phyloP scores from a whole-genome alignment of 2,329 filamentous ascomycete species.

The Chrysoporthe cubensis region DNA sequence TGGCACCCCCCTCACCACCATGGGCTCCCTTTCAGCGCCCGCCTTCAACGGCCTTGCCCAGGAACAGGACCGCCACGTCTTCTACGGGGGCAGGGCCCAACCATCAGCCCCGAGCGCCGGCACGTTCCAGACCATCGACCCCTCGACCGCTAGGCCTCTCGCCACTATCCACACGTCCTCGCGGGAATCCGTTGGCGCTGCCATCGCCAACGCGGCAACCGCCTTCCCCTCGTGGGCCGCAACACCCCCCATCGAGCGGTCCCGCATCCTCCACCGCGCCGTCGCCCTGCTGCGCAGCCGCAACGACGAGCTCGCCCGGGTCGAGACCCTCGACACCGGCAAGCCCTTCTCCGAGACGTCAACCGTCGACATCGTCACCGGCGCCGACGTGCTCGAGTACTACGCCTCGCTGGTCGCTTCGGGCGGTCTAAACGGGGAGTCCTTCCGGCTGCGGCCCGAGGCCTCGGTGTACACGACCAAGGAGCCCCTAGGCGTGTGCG shows the following conservation, averaged over 20 bases:
- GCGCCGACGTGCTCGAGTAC: constrained; percentile 85
- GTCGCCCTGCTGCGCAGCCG: constrained; percentile 72
- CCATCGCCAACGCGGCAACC: constrained; percentile 69
- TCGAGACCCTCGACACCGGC: constrained; percentile 85
- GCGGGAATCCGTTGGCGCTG: constrained; percentile 68
- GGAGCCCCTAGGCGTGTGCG: constrained; percentile 81
- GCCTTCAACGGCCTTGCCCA: constrained; percentile 3
- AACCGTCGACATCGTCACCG: constrained; percentile 80
- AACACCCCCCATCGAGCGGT: constrained; percentile 73
- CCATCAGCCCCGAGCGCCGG: constrained; percentile 59
- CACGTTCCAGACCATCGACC: constrained; percentile 75
- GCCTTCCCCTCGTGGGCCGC: constrained; percentile 79
- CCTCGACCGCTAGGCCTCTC: constrained; percentile 69
- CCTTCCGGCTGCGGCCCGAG: constrained; percentile 71
- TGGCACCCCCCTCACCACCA: constrained; percentile 9
- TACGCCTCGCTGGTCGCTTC: constrained; percentile 79
- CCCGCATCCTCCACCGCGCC: constrained; percentile 77
- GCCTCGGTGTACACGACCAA: constrained; percentile 85
- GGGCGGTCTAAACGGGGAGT: constrained; percentile 80
- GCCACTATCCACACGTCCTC: constrained; percentile 76
- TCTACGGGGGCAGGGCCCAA: constrained; percentile 74
- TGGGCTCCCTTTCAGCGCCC: constrained; percentile 19
- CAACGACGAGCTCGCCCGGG: constrained; percentile 77
- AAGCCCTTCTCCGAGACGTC: constrained; percentile 86
- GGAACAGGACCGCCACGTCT: constrained; percentile 62